A percentile compares a stretch with the other conserved stretches of the same genome.
Conservation (phyloP, 2,329 filamentous ascomycete species). For the Talaromyces pinophilus region DNA sequence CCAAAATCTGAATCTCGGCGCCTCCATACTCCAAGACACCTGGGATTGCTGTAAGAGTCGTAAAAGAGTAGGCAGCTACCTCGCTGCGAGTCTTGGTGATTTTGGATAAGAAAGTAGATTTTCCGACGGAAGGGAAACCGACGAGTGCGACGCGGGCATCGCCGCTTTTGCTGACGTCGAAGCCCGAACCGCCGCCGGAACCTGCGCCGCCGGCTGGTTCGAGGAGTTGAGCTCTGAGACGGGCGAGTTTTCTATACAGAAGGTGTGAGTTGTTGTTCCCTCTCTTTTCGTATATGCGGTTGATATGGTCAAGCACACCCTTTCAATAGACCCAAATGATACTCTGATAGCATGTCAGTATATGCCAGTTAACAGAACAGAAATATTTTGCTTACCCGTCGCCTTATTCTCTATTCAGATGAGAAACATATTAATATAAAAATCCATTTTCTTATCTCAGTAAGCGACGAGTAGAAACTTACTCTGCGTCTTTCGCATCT, state of each 20-base stretch:
- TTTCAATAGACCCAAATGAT: slow-evolving; percentile 96
- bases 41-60: slow-evolving; percentile 93
- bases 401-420: slow-evolving; percentile 84
- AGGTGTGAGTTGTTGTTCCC: neutral
- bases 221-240: slow-evolving; percentile 88
- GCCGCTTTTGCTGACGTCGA: slow-evolving; percentile 89
- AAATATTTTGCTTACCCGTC: slow-evolving; percentile 63
- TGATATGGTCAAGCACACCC: slow-evolving; percentile 60
- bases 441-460: neutral
- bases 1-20: slow-evolving; percentile 95
- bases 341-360: slow-evolving; percentile 63
- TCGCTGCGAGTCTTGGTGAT: slow-evolving; percentile 98
- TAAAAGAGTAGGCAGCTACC: slow-evolving; percentile 95
- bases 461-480: slow-evolving; percentile 43
- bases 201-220: slow-evolving; percentile 82
- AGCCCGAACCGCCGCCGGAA: slow-evolving; percentile 76
- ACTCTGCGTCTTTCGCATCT: slow-evolving; percentile 99
- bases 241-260: slow-evolving; percentile 80
- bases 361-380: neutral
- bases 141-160: slow-evolving; percentile 96
- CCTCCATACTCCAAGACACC: slow-evolving; percentile 97
- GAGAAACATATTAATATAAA: slow-evolving; percentile 31
- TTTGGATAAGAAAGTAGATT: slow-evolving; percentile 98
- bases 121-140: slow-evolving; percentile 97
- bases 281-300: slow-evolving; percentile 21